A percentile compares a stretch with the other conserved stretches of the same genome.
phyloP scores from a whole-genome alignment of 345 rosid genomes.

The Eucalyptus paniculata region DNA sequence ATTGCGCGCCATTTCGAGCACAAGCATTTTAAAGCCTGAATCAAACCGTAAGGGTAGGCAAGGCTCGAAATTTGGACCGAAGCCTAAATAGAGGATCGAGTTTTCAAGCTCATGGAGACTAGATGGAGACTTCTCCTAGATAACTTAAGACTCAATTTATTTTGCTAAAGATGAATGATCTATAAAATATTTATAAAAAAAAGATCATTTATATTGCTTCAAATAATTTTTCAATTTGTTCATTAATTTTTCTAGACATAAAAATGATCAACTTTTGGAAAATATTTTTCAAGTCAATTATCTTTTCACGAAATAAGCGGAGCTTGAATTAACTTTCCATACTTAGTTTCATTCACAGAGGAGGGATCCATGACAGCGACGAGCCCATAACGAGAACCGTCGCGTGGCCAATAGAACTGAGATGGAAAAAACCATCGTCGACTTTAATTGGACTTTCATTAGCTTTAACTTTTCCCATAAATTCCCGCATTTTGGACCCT shows the following conservation, averaged over 20 bases:
- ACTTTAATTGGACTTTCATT: neutral
- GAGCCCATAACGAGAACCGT: neutral
- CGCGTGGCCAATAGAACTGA: neutral
- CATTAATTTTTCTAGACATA: no score
- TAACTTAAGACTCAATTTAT: fast-evolving
- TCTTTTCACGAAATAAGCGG: fast-evolving
- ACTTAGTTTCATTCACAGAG: no score
- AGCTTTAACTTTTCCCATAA: neutral
- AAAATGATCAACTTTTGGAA: neutral
- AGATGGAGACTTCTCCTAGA: neutral
- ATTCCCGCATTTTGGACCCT: neutral
- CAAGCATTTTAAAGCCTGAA: neutral
- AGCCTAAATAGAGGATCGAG: neutral
- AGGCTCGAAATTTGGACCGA: fast-evolving
- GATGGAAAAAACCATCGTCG: neutral
- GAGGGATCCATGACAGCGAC: neutral
- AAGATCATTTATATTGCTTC: fast-evolving
- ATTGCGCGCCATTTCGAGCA: neutral
- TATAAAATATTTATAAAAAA: neutral
- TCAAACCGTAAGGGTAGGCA: fast-evolving
- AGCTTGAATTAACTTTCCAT: neutral
- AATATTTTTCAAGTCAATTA: neutral
- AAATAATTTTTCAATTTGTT: neutral
- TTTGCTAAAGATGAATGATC: no score
- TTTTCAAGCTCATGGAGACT: neutral